A percentile compares a stretch with the other conserved stretches of the same genome.
These are phyloP conservation scores for Arthrinium phaeospermum DNA, from an alignment of 2,329 filamentous ascomycete genomes.

Conservation along the genomic window DNA sequence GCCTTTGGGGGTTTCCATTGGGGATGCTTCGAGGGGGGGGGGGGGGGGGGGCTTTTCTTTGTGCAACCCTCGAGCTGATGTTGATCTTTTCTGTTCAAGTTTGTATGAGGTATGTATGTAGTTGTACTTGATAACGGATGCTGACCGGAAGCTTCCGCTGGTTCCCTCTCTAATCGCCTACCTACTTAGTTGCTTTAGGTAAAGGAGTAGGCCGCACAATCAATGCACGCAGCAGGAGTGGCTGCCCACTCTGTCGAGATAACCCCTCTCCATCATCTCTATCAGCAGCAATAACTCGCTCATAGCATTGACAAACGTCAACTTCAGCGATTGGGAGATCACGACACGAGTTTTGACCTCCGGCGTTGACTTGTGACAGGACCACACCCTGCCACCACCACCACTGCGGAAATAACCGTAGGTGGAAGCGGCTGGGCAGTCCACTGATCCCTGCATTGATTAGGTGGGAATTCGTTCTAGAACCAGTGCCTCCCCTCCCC, in stretches of 20 bases:
- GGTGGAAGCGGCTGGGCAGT: constrained; percentile 10
- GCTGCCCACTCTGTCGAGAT: not conserved
- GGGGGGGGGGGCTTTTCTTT: not conserved
- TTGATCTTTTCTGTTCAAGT: not conserved
- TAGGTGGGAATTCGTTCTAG: constrained; percentile 15
- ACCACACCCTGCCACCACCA: not conserved
- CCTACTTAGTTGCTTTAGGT: not conserved
- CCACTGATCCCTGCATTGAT: not conserved
- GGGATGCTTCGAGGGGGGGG: not conserved
- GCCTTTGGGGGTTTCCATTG: not conserved
- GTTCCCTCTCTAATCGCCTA: not conserved
- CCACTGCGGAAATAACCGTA: constrained; percentile 13
- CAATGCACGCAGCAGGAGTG: not conserved
- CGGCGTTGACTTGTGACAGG: not conserved
- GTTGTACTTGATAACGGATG: constrained; percentile 10
- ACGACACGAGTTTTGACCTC: not conserved
- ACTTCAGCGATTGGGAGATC: not conserved
- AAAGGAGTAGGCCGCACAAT: not conserved
- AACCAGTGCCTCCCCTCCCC: not conserved
- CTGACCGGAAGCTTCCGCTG: constrained; percentile 10
- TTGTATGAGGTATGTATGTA: not conserved
- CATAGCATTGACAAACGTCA: not conserved
- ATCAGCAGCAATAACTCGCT: not conserved
- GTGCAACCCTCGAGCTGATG: not conserved
- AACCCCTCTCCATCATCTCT: not conserved